Evolutionary conservation across 805 yeast genomes (phyloP).

Genomic region (Saturnispora bothae): DNA sequence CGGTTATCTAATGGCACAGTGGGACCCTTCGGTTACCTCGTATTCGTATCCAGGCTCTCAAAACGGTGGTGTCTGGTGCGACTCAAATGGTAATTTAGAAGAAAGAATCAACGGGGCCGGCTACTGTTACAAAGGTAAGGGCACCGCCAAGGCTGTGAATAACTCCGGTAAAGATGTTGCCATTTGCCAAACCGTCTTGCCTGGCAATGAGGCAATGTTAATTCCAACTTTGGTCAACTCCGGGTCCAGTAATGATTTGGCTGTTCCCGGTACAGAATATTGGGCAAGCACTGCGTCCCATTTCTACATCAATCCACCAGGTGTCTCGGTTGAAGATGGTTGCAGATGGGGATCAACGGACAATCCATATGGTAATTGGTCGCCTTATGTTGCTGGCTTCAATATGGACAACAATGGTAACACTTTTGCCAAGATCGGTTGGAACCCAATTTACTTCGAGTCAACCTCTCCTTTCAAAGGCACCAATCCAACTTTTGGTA

Average conservation of each 20-base stretch:
- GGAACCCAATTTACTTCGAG: slow-evolving; percentile 82
- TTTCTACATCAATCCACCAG: slow-evolving; percentile 77
- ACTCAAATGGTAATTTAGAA: slow-evolving; percentile 54
- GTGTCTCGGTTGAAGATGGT: slow-evolving; percentile 62
- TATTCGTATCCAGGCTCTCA: slow-evolving; percentile 70
- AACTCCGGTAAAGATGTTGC: slow-evolving; percentile 52
- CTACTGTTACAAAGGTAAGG: slow-evolving; percentile 71
- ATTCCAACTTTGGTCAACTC: slow-evolving; percentile 67
- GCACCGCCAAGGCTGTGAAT: slow-evolving; percentile 52
- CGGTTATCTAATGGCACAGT: slow-evolving; percentile 78
- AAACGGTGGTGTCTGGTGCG: slow-evolving; percentile 77
- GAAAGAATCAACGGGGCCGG: slow-evolving; percentile 46
- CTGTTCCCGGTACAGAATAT: slow-evolving; percentile 79
- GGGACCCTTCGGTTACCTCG: slow-evolving; percentile 69
- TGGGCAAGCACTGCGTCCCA: slow-evolving; percentile 86
- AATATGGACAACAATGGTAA: slow-evolving; percentile 60
- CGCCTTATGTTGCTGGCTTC: slow-evolving; percentile 90
- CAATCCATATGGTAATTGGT: slow-evolving; percentile 78
- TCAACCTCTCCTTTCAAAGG: slow-evolving; percentile 41
- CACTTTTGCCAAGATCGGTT: slow-evolving; percentile 77
- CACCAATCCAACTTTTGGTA: slow-evolving; percentile 55
- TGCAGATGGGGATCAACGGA: slow-evolving; percentile 74
- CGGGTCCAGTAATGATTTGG: slow-evolving; percentile 41
- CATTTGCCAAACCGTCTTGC: slow-evolving; percentile 85
- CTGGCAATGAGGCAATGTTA: slow-evolving; percentile 91